These are phyloP conservation scores for Yarrowia deformans DNA, from an alignment of 805 yeast species.

Conservation along the genomic window DNA sequence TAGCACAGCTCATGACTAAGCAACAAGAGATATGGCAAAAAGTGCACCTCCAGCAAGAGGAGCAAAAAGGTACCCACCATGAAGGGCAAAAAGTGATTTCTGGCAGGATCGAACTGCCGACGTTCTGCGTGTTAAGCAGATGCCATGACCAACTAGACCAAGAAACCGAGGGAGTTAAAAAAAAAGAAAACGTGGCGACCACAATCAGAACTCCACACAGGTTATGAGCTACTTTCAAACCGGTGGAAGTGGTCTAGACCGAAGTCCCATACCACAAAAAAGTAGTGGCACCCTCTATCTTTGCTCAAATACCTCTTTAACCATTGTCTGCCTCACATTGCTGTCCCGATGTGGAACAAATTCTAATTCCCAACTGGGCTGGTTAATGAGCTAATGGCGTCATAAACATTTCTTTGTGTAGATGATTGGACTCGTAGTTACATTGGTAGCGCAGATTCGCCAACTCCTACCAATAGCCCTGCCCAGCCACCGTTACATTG, in stretches of 20 bases:
- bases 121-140: conserved; percentile 99
- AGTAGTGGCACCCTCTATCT: too few relatives aligned
- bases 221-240: conserved; percentile 5
- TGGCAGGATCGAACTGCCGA: conserved; percentile 99
- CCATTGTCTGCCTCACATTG: background rate
- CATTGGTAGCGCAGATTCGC: too few relatives aligned
- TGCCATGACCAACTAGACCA: conserved; percentile 99
- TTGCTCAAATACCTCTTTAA: too few relatives aligned
- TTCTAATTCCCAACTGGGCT: conserved; percentile 35
- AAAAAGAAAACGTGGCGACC: background rate
- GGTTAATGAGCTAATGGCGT: conserved; percentile 26
- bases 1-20: background rate
- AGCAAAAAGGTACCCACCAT: too few relatives aligned
- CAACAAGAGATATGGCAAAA: background rate
- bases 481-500: background rate
- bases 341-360: conserved; percentile 9
- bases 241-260: too few relatives aligned
- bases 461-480: background rate
- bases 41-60: background rate
- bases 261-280: too few relatives aligned
- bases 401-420: conserved; percentile 15
- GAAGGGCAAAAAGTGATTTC: conserved; percentile 33
- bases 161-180: conserved; percentile 6
- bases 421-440: too few relatives aligned
- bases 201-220: background rate